Conservation (phyloP, 176 grass and related monocot species). For the Pontederia paniculata region DNA sequence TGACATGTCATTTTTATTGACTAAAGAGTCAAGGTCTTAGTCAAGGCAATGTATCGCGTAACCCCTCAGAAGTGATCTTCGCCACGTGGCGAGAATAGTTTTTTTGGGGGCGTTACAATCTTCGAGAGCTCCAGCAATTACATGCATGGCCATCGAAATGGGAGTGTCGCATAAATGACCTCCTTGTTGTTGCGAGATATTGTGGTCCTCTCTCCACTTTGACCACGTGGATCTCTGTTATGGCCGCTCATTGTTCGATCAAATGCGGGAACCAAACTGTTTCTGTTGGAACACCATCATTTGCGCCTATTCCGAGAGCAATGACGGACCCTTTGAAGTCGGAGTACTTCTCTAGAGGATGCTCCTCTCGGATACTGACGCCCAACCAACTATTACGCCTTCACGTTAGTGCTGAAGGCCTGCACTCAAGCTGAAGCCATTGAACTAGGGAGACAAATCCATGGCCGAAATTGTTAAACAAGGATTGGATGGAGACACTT, state of each 20-base stretch:
- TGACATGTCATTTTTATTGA: too few relatives aligned
- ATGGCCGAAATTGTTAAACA: slow-evolving; percentile 29
- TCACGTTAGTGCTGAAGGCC: slow-evolving; percentile 58
- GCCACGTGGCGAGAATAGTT: too few relatives aligned
- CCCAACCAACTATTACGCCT: slow-evolving; percentile 41
- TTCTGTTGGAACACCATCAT: slow-evolving; percentile 42
- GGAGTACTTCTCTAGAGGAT: slow-evolving; percentile 23
- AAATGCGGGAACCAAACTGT: slow-evolving; percentile 30
- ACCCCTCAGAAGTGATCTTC: too few relatives aligned
- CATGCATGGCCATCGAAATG: slow-evolving; percentile 34
- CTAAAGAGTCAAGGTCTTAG: too few relatives aligned
- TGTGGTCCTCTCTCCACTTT: slow-evolving; percentile 20
- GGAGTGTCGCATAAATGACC: slow-evolving; percentile 15
- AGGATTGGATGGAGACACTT: slow-evolving; percentile 27
- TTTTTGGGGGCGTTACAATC: too few relatives aligned
- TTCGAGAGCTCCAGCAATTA: slow-evolving; percentile 17
- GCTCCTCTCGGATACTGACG: slow-evolving; percentile 7
- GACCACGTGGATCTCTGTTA: slow-evolving; percentile 16
- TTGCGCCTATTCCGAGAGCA: slow-evolving; percentile 23
- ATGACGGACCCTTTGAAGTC: slow-evolving; percentile 11
- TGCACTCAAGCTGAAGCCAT: slow-evolving; percentile 27
- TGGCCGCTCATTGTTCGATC: slow-evolving; percentile 24
- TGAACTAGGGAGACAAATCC: slow-evolving; percentile 19
- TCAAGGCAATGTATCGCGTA: too few relatives aligned
- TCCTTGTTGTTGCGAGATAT: slow-evolving; percentile 22